Evolutionary conservation across 208 protist species (phyloP), one percentile per base, ranked within the genome.

Genomic region (Wallacemonas rigidus): DNA sequence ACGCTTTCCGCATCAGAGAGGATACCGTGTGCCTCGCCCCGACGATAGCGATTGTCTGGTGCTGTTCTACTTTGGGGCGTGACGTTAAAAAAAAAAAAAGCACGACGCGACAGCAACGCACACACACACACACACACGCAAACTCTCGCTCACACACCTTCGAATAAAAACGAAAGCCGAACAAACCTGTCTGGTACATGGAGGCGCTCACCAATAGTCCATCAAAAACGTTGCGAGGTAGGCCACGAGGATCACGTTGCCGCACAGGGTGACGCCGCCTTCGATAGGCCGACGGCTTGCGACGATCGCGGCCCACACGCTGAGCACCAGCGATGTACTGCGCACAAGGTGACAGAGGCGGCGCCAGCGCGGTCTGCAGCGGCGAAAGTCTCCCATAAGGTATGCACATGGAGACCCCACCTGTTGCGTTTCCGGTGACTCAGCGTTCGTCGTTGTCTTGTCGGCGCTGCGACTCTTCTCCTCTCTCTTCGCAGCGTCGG

Each of bases 221-320:
- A 78, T 67, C 39, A 85, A 58, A 9, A 71, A 43, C 0, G 80
- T 81, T 56, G 54, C 41, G 39, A 89, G 41, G 45, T 80, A 85
- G 8, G 76, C 6, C 39, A 81, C 69, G 4, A 87, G 69, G 17
- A 75, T 57, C 67, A 83, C 86, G 38, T 86, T 74, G 14, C 87
- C 82, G 43, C 80, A 38, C 15, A 85, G 61, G 12, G 77, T 70
- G 40, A 86, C 74, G 7, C 60, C 60, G 4, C 88, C 85, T 45
- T 93, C 88, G 26, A 93, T 50, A 3, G 88, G 88, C 4, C 88
- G 82, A 3, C 88, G 85, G 15, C 89, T 43, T 11, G 81, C 74
- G 36, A 93, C 75, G 3, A 89, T 11, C 14, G 65, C 65, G 9
- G 72, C 68, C 85, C 86, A 93, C 2, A 87, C 14, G 38, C 77